These are phyloP conservation scores for Anethum foeniculum DNA, from an alignment of 140 eudicot genomes.

Conservation along the genomic window DNA sequence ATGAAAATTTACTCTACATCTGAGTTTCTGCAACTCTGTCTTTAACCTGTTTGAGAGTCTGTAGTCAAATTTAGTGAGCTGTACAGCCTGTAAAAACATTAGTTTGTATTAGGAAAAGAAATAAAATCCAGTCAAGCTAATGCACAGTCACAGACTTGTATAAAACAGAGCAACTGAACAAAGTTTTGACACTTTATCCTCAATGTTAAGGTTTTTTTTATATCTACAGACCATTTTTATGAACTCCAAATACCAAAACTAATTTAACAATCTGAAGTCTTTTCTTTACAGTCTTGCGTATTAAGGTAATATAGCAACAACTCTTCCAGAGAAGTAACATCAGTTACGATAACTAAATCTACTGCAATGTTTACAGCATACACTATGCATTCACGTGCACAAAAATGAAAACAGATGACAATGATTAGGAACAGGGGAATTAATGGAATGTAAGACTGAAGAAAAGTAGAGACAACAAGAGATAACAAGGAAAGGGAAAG, in stretches of 20 bases:
- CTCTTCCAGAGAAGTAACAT: neutral
- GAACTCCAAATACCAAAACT: neutral
- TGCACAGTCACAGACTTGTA: neutral
- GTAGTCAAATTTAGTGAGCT: slow-evolving; percentile 83
- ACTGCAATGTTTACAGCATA: neutral
- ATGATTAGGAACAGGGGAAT: neutral
- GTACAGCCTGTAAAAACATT: slow-evolving; percentile 65
- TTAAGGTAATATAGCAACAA: neutral
- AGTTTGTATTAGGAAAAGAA: neutral
- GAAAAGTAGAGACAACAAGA: neutral
- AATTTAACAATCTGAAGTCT: neutral
- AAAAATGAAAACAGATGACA: neutral
- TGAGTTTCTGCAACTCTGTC: slow-evolving; percentile 82
- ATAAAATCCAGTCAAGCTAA: neutral
- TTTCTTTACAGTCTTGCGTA: neutral
- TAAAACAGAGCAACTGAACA: neutral
- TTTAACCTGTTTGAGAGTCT: slow-evolving; percentile 79
- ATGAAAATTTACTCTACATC: slow-evolving; percentile 85
- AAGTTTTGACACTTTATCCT: neutral
- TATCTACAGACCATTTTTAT: neutral
- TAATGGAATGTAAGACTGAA: neutral
- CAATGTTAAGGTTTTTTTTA: neutral
- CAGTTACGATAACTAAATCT: neutral
- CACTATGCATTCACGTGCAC: neutral
- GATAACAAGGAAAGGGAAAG: neutral